Conservation (phyloP, 768 basidiomycete genomes). For the Dioszegia aurantiaca region DNA sequence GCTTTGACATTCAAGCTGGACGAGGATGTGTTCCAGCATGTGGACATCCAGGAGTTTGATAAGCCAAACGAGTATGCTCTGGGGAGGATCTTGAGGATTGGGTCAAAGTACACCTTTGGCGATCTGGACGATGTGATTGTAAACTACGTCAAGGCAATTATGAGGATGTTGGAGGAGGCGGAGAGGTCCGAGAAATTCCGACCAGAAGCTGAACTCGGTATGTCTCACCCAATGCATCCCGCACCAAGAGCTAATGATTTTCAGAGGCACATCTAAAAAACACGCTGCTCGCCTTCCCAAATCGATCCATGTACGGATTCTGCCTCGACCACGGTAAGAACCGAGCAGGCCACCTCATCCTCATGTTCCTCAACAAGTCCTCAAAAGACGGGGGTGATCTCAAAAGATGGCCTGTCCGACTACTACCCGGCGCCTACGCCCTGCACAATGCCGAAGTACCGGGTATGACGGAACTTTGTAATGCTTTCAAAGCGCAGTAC, state of each 20-base stretch:
- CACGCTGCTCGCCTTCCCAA: slow-evolving; percentile 86
- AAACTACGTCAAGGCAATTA: slow-evolving; percentile 92
- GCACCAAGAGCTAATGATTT: neutral
- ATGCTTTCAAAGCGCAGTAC: slow-evolving; percentile 79
- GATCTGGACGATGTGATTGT: slow-evolving; percentile 97
- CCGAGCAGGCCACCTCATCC: slow-evolving; percentile 90
- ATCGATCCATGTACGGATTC: slow-evolving; percentile 93
- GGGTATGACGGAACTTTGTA: slow-evolving; percentile 88
- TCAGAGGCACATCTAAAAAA: slow-evolving; percentile 83
- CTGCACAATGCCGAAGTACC: slow-evolving; percentile 85
- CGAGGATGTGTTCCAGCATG: slow-evolving; percentile 90
- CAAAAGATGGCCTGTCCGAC: slow-evolving; percentile 67
- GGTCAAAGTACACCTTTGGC: slow-evolving; percentile 73
- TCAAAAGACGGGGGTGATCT: slow-evolving; percentile 77
- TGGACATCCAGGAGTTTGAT: slow-evolving; percentile 58
- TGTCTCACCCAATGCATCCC: slow-evolving; percentile 53
- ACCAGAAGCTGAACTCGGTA: slow-evolving; percentile 84
- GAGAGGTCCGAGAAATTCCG: slow-evolving; percentile 95
- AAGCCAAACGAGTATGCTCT: slow-evolving; percentile 54
- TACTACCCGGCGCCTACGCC: slow-evolving; percentile 61
- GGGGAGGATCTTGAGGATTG: slow-evolving; percentile 49
- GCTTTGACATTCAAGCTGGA: slow-evolving; percentile 99
- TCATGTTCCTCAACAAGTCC: slow-evolving; percentile 79
- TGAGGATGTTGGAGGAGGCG: slow-evolving; percentile 86
- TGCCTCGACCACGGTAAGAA: slow-evolving; percentile 79